Evolutionary conservation across 78 protist species (phyloP).

Genomic region (Dictyostelium brefeldianum): DNA sequence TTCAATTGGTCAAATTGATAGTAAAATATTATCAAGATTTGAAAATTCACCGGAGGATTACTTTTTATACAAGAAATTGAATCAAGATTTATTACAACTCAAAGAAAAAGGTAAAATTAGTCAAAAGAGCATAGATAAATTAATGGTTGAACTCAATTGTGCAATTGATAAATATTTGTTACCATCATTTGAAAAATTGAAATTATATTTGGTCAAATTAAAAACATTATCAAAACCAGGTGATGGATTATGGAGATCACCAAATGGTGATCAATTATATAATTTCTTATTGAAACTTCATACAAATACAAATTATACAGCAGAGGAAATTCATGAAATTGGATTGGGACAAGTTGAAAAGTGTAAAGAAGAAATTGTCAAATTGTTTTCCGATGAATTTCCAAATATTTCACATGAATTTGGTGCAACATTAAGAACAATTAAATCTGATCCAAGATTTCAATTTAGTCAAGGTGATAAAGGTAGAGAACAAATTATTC

Average conservation of each 20-base stretch:
- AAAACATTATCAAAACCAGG: not conserved
- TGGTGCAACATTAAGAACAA: not conserved
- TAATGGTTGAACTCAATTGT: not conserved
- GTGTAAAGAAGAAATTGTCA: not conserved
- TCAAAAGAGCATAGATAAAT: not conserved
- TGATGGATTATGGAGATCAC: slow-evolving; percentile 51
- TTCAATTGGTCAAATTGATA: slow-evolving; percentile 24
- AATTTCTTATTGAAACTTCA: not conserved
- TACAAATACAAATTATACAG: slow-evolving; percentile 15
- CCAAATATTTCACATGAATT: slow-evolving; percentile 23
- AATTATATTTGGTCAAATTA: not conserved
- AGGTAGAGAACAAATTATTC: slow-evolving; percentile 6
- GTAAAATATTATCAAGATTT: not conserved
- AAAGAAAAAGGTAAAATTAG: not conserved
- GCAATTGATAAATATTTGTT: slow-evolving; percentile 13
- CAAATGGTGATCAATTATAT: slow-evolving; percentile 35
- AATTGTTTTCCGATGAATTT: slow-evolving; percentile 21
- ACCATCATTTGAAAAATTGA: slow-evolving; percentile 2
- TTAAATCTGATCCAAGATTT: not conserved
- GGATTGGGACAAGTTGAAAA: slow-evolving; percentile 24
- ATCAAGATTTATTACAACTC: not conserved
- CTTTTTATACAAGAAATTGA: not conserved
- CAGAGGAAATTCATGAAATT: slow-evolving; percentile 45
- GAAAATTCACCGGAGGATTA: slow-evolving; percentile 2
- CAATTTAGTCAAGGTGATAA: slow-evolving; percentile 18